Conservation (phyloP, 75 land plant species). For the Picea sitchensis region DNA sequence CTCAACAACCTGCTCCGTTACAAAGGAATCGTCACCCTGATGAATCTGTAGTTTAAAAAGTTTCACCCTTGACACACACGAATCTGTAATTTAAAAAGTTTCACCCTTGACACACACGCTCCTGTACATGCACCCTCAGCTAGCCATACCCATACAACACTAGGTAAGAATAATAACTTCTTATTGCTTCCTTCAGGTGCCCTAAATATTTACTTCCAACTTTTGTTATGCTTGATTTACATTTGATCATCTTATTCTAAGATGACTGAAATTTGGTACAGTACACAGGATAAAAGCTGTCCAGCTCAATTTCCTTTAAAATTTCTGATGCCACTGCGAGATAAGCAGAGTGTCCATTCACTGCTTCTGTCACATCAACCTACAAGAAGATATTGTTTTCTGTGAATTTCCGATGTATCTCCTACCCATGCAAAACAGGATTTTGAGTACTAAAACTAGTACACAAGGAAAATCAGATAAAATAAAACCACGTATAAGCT, state of each 20-base stretch:
- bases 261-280: conserved; percentile 4
- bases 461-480: conserved; percentile 1
- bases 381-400: conserved; percentile 17
- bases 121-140: not conserved
- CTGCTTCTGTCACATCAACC: conserved; percentile 80
- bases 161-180: not conserved
- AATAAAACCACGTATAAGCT: not conserved
- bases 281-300: conserved; percentile 66
- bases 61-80: not conserved
- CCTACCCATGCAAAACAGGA: not conserved
- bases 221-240: not conserved
- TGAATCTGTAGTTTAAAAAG: not conserved
- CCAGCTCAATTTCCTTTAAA: conserved; percentile 61
- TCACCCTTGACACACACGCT: not conserved
- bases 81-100: not conserved
- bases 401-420: not conserved
- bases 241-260: not conserved
- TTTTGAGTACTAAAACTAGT: not conserved
- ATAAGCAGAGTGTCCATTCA: conserved; percentile 91
- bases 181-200: not conserved
- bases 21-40: not conserved
- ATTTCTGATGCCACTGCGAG: conserved; percentile 49
- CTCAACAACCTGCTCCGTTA: not conserved
- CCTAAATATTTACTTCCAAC: not conserved
- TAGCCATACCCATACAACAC: not conserved